Base-by-base conservation (phyloP, 1,284 basidiomycete species). In the Ceratobasidium sp. region DNA sequence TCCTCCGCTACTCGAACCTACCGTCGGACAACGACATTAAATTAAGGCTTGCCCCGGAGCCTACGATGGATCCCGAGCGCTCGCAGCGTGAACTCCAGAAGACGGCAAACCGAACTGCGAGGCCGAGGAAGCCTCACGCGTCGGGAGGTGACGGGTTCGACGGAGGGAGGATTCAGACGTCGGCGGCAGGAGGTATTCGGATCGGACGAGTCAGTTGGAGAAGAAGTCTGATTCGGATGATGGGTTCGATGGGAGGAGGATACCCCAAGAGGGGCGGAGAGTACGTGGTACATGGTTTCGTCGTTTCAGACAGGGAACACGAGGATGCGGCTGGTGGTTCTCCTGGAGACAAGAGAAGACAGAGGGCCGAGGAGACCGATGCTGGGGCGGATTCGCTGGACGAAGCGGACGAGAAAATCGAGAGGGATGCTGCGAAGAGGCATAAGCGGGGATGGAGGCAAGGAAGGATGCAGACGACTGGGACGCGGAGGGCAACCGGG, bases 21-120 rank as follows among this genome's bases (percentile, higher is more conserved):
- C 92, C 21, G 92, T 96, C 7, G 91, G 91, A 32, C 91, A 93
- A 78, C 90, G 92, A 79, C 92, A 95, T 80, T 90, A 84, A 81
- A 93, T 91, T 92, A 77, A 89, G 87, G 74, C 90, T 92, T 86
- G 92, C 87, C 18, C 88, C 89, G 18, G 91, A 92, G 55, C 91
- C 89, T 14, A 87, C 85, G 18, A 85, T 85, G 80, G 92, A 91
- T 77, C 89, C 91, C 21, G 91, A 92, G 77, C 87, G 87, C 72
- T 89, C 91, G 80, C 87, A 90, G 77, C 82, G 87, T 79, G 92
- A 92, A 76, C 78, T 91, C 74, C 84, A 89, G 73, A 91, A 88
- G 77, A 84, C 85, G 76, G 88, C 83, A 32, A 89, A 86, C 79
- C 90, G 90, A 78, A 84, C 89, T 16, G 87, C 85, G 80, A 85